Base-by-base conservation (phyloP, 305 asterid species). In the Fraxinus angustifolia region DNA sequence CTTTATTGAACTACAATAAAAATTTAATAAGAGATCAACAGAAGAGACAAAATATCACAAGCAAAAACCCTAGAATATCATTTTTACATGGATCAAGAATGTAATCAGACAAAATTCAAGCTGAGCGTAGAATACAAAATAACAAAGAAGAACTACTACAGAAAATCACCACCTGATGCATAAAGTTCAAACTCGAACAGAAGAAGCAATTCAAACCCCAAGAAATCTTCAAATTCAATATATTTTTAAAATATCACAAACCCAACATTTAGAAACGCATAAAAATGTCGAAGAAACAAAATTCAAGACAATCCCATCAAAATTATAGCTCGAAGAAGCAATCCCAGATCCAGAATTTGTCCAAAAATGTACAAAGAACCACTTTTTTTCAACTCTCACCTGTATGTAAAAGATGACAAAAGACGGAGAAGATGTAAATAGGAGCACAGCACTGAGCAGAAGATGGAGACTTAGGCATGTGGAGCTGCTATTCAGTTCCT, bases 331-430 rank as follows among this genome's bases (percentile, higher is more conserved):
- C 45, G 23, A 79, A 71, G 1, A 72, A 73, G 53, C 36, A 77
- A 82, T 30, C 83, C 83, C 88, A 84, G 90, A 89, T 90, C 89
- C 87, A 83, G 6, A 79, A 71, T 45, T 78, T 30, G 11, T 73
- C 72, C 16, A 58, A 3, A 33, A 14, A 14, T 17, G 36, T 14
- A 23, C 30, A 21, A 70, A 48, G 53, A 12, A 67, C 12, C 34
- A 67, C 2, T 67, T 67, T 28, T 67, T 30, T 68, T 30, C 38
- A 68, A 26, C 14, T 26, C 86, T 30, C 60, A 83, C 91, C 90
- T 83, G 77, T 33, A 67, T n/a, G 62, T 78, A 17, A 6, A 77
- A 16, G 79, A 58, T 14, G 38, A 33, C 23, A 68, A 67, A 58
- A 79, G 50, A 79, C 16, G 30, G 28, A 80, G 35, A 79, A 28